A percentile compares a stretch with the other conserved stretches of the same genome.
phyloP scores from a whole-genome alignment of 371 early-diverging fungal genomes.

The Lichtheimia ornata region DNA sequence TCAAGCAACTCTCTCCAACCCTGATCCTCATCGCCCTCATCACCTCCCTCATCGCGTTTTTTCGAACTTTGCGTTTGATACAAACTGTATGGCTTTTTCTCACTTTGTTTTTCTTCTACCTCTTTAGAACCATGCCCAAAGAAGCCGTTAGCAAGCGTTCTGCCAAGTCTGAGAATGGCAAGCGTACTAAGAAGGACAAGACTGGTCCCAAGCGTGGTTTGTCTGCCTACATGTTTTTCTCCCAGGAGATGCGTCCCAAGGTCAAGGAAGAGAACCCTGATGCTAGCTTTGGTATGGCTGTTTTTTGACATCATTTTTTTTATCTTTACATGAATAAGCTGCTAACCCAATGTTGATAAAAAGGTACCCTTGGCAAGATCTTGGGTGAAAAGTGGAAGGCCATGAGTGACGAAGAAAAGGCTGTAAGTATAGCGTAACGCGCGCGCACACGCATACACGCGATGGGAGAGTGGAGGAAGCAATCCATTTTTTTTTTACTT shows the following conservation, averaged over 20 bases:
- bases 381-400: conserved; percentile 82
- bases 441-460: neutral
- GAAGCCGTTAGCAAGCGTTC: conserved; percentile 21
- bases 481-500: conserved; percentile 1
- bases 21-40: too few species aligned
- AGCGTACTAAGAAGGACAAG: conserved; percentile 63
- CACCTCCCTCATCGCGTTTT: too few species aligned
- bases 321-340: too few species aligned
- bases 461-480: too few species aligned
- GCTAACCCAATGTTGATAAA: neutral
- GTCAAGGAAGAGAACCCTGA: conserved; percentile 80
- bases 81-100: neutral
- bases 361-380: conserved; percentile 73
- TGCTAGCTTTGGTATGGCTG: conserved; percentile 69
- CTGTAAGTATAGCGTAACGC: conserved; percentile 33
- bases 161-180: conserved; percentile 25
- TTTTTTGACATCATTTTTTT: too few species aligned
- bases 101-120: conserved; percentile 1
- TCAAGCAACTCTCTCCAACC: too few species aligned
- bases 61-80: too few species aligned
- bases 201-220: conserved; percentile 82
- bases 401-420: conserved; percentile 63
- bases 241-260: conserved; percentile 67
- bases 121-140: conserved; percentile 27
- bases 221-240: conserved; percentile 84